Conservation (phyloP, 2,329 filamentous ascomycete genomes). For the Polychaeton citri region DNA sequence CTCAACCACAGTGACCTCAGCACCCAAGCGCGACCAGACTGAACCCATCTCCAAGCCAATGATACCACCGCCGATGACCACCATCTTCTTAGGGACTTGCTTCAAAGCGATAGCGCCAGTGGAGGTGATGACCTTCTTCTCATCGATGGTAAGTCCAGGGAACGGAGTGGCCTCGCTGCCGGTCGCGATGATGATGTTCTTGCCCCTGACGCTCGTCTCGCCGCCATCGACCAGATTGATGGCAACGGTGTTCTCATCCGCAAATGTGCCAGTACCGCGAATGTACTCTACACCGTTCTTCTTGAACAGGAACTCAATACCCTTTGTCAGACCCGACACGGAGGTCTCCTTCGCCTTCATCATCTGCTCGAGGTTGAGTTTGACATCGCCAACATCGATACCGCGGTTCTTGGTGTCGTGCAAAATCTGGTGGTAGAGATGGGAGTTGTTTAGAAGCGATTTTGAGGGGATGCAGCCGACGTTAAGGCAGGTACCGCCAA, state of each 20-base stretch:
- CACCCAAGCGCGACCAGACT: conserved; percentile 87
- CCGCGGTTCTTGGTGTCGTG: conserved; percentile 96
- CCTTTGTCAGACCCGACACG: conserved; percentile 80
- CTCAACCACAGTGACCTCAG: conserved; percentile 94
- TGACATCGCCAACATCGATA: conserved; percentile 94
- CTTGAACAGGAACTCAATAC: conserved; percentile 96
- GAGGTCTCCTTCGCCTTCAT: conserved; percentile 98
- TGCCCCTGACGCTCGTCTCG: conserved; percentile 72
- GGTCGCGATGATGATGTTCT: conserved; percentile 97
- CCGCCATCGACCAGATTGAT: conserved; percentile 84
- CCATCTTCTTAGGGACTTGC: conserved; percentile 88
- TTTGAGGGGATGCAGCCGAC: conserved; percentile 99
- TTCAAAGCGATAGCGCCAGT: conserved; percentile 84
- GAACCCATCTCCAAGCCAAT: conserved; percentile 97
- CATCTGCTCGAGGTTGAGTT: conserved; percentile 86
- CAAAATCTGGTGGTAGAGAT: conserved; percentile 91
- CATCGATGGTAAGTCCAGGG: conserved; percentile 87
- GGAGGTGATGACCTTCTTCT: conserved; percentile 94
- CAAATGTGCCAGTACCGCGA: conserved; percentile 81
- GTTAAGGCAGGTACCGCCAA: conserved; percentile 96
- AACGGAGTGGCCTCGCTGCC: conserved; percentile 93
- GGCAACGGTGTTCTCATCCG: conserved; percentile 72
- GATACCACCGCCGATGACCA: conserved; percentile 96
- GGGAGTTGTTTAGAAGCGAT: conserved; percentile 98
- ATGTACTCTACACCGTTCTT: conserved; percentile 98